These are phyloP conservation scores for Brassica cretica DNA, from an alignment of 345 rosid genomes.

Conservation along the genomic window DNA sequence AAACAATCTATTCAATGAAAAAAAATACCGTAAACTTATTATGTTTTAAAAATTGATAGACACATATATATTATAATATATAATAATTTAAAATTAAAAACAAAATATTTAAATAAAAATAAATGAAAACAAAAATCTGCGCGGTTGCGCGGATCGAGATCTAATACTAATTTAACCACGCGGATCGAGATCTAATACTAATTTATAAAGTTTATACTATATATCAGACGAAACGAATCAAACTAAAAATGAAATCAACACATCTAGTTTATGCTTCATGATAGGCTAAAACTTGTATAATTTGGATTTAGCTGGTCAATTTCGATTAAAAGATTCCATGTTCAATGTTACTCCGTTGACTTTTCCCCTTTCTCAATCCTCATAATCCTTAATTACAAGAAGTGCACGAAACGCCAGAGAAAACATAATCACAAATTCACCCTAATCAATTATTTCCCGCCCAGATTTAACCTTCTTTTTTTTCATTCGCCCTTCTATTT, in stretches of 20 bases:
- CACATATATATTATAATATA: no score
- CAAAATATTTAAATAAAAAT: no score
- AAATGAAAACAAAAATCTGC: no score
- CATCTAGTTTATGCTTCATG: background rate
- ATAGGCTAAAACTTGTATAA: background rate
- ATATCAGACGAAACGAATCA: no score
- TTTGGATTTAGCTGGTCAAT: background rate
- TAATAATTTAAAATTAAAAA: no score
- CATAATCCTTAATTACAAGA: constrained; percentile 25
- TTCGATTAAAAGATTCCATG: background rate
- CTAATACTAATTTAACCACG: no score
- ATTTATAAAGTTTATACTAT: no score
- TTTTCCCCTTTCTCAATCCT: background rate
- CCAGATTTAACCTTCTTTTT: constrained; percentile 15
- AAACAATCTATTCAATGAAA: no score
- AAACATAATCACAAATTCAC: constrained; percentile 33
- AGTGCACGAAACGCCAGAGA: constrained; percentile 26
- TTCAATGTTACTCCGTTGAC: background rate
- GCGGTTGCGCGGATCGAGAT: no score
- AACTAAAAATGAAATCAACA: background rate
- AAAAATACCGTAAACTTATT: no score
- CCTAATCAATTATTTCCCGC: constrained; percentile 30
- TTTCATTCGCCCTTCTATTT: background rate
- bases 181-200: no score
- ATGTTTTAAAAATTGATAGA: no score